Evolutionary conservation across 441 rosid species (phyloP).

Genomic region (Syzygium syzygioides): DNA sequence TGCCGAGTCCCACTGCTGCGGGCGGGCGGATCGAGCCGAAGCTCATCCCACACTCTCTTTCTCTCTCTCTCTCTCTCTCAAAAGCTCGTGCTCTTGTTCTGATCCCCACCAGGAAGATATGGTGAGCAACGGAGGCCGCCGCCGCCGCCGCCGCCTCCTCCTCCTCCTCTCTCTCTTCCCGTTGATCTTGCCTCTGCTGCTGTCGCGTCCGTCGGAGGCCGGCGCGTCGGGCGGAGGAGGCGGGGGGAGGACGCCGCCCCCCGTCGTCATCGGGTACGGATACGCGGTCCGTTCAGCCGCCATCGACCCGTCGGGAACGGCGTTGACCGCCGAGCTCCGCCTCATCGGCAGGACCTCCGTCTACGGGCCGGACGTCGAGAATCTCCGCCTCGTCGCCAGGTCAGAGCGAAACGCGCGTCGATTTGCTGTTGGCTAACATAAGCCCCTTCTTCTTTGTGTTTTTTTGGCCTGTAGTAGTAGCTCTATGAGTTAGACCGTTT

Average conservation of each 20-base stretch:
- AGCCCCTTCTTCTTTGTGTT: too few relatives aligned
- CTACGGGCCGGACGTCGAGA: conserved; percentile 44
- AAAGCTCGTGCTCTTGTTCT: neutral
- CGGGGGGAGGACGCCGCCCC: too few relatives aligned
- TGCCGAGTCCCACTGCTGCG: too few relatives aligned
- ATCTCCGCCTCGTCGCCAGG: conserved; percentile 42
- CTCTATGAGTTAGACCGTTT: neutral
- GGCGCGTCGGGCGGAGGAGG: too few relatives aligned
- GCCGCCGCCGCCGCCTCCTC: too few relatives aligned
- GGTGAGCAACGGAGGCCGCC: neutral
- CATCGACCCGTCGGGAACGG: conserved; percentile 4
- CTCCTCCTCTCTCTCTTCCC: neutral
- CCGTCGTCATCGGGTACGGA: conserved; percentile 37
- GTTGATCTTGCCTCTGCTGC: neutral
- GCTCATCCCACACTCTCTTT: neutral
- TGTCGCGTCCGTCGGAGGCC: neutral
- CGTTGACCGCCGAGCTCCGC: conserved; percentile 40
- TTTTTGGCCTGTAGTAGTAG: too few relatives aligned
- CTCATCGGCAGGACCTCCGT: conserved; percentile 41
- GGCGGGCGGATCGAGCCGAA: neutral
- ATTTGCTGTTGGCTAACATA: too few relatives aligned
- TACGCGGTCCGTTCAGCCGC: conserved; percentile 34
- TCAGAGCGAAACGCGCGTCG: neutral
- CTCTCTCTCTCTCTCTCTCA: neutral
- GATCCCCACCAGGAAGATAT: neutral